Conservation (phyloP, 169 alveolate species). For the Babesia microti region DNA sequence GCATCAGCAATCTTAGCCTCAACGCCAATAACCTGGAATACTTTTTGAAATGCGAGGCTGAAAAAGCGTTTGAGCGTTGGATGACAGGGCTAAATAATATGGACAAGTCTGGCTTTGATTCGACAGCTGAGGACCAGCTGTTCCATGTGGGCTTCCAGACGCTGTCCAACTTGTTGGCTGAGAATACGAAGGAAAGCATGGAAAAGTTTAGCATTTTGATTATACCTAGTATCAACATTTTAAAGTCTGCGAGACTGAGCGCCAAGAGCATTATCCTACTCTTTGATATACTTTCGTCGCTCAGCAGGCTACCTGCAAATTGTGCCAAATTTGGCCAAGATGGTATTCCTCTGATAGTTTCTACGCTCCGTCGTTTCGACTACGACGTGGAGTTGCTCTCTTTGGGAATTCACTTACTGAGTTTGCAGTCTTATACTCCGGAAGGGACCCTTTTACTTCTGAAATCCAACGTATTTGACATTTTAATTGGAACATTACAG, state of each 20-base stretch:
- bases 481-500: slow-evolving; percentile 60
- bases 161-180: slow-evolving; percentile 75
- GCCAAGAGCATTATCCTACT: slow-evolving; percentile 65
- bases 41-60: slow-evolving; percentile 58
- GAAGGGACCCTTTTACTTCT: slow-evolving; percentile 65
- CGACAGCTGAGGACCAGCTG: slow-evolving; percentile 11
- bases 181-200: slow-evolving; percentile 72
- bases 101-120: slow-evolving; percentile 22
- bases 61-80: slow-evolving; percentile 58
- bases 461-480: slow-evolving; percentile 68
- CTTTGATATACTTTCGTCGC: slow-evolving; percentile 69
- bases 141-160: slow-evolving; percentile 74
- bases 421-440: slow-evolving; percentile 62
- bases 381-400: slow-evolving; percentile 68
- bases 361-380: slow-evolving; percentile 64
- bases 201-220: slow-evolving; percentile 67
- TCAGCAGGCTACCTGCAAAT: slow-evolving; percentile 69
- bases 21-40: slow-evolving; percentile 67
- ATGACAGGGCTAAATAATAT: slow-evolving; percentile 53
- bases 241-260: slow-evolving; percentile 63
- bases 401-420: slow-evolving; percentile 70
- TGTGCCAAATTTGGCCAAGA: slow-evolving; percentile 59
- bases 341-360: slow-evolving; percentile 65
- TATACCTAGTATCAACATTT: slow-evolving; percentile 57
- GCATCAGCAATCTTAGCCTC: slow-evolving; percentile 72